A percentile compares a stretch with the other conserved stretches of the same genome.
Evolutionary conservation across 192 early-diverging fungal species (phyloP).

Genomic region (Podila horticola): DNA sequence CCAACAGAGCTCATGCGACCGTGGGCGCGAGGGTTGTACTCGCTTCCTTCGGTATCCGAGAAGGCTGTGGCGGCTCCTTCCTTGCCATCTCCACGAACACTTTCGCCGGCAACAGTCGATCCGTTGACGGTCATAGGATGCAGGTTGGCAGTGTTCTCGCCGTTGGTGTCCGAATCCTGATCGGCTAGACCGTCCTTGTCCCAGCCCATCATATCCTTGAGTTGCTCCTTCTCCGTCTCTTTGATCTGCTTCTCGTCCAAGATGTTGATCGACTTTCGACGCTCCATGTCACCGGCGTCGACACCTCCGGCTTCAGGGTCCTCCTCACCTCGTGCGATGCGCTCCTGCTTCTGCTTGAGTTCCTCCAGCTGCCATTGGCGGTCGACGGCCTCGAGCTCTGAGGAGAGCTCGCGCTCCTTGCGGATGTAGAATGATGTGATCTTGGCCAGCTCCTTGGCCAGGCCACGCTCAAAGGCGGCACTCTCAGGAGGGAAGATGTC

Average conservation of each 20-base stretch:
- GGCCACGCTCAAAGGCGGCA: constrained; percentile 32
- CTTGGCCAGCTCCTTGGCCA: constrained; percentile 66
- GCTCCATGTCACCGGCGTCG: constrained; percentile 7
- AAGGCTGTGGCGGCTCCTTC: constrained; percentile 9
- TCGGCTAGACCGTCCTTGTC: constrained; percentile 38
- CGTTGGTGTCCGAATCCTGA: constrained; percentile 5
- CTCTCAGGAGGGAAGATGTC: constrained; percentile 47
- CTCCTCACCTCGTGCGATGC: constrained; percentile 2
- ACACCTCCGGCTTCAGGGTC: not conserved
- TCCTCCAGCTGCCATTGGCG: constrained; percentile 45
- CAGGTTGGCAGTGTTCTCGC: constrained; percentile 3
- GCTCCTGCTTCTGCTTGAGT: constrained; percentile 22
- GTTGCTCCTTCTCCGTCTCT: constrained; percentile 25
- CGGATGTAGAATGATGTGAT: constrained; percentile 86
- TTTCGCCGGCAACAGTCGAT: constrained; percentile 24
- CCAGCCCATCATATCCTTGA: constrained; percentile 40
- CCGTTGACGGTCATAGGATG: constrained; percentile 13
- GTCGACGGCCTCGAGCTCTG: constrained; percentile 64
- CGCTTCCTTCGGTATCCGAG: constrained; percentile 23
- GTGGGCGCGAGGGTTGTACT: constrained; percentile 13
- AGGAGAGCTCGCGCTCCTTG: constrained; percentile 85
- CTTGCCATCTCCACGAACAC: not conserved
- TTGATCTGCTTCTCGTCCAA: constrained; percentile 32
- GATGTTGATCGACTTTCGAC: constrained; percentile 30
- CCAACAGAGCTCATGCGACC: constrained; percentile 20